Conservation (phyloP, 805 yeast species). For the Saccharomycopsis capsularis region DNA sequence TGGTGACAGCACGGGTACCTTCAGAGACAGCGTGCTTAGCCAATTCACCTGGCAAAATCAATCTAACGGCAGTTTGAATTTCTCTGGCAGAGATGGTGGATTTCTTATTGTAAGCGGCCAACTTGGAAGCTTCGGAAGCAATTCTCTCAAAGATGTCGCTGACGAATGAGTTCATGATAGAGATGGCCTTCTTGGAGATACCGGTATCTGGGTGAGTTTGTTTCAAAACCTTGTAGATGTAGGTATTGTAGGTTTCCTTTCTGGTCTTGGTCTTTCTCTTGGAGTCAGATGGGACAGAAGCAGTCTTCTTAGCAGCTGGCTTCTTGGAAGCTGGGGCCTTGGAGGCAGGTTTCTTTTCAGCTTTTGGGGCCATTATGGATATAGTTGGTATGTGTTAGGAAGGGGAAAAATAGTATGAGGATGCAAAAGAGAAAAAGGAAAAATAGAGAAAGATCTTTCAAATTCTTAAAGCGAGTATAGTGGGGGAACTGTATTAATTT, state of each 20-base stretch:
- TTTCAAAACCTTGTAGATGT: conserved; percentile 96
- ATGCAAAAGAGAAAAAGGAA: neutral
- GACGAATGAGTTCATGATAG: conserved; percentile 96
- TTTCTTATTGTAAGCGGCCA: conserved; percentile 98
- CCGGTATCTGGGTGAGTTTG: conserved; percentile 99
- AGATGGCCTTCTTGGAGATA: conserved; percentile 98
- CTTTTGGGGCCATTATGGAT: conserved; percentile 55
- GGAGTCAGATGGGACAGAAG: conserved; percentile 40
- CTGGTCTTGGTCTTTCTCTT: conserved; percentile 94
- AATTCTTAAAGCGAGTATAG: too few relatives aligned
- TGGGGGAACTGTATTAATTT: too few relatives aligned
- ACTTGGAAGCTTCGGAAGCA: conserved; percentile 95
- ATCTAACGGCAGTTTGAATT: conserved; percentile 97
- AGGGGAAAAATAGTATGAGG: neutral
- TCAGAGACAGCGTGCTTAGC: conserved; percentile 98
- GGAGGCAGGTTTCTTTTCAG: conserved; percentile 71
- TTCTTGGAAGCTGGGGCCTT: conserved; percentile 97
- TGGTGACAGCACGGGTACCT: conserved; percentile 78
- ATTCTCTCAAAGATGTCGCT: conserved; percentile 98
- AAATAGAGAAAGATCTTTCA: too few relatives aligned
- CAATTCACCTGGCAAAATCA: conserved; percentile 96
- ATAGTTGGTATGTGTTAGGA: neutral
- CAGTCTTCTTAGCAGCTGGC: conserved; percentile 88
- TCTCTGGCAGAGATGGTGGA: conserved; percentile 97
- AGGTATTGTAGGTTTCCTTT: conserved; percentile 97